phyloP scores from a whole-genome alignment of 2,329 filamentous ascomycete species.

The Thielaviopsis euricoi region DNA sequence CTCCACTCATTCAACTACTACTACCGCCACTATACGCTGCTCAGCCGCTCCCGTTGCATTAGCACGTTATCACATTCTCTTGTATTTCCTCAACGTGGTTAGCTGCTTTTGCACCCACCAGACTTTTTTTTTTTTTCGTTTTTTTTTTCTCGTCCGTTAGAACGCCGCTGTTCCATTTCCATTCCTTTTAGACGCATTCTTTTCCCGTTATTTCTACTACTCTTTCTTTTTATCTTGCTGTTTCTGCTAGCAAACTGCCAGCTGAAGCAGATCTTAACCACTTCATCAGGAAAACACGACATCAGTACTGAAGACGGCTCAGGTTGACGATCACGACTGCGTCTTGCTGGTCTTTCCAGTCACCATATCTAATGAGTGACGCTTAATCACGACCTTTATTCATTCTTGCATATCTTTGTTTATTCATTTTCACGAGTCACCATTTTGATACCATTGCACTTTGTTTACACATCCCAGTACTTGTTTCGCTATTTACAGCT shows the following conservation, averaged over 20 bases:
- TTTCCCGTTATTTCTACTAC: not conserved
- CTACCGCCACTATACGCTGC: not conserved
- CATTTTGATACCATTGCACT: not conserved
- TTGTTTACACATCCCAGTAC: not conserved
- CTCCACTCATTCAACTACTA: not conserved
- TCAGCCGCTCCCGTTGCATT: not conserved
- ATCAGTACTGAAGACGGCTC: not conserved
- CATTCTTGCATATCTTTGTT: not conserved
- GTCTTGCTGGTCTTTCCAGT: not conserved
- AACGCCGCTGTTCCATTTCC: not conserved
- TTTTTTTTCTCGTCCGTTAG: not conserved
- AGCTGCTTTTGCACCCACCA: not conserved
- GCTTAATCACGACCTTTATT: not conserved
- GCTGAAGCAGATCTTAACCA: not conserved
- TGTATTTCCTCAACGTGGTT: not conserved
- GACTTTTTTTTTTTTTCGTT: not conserved
- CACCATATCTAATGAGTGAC: not conserved
- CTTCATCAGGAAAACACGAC: not conserved
- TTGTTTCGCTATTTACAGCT: not conserved
- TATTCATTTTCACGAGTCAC: not conserved
- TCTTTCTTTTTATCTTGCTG: not conserved
- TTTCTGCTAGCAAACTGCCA: not conserved
- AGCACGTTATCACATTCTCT: not conserved
- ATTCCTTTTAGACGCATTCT: not conserved
- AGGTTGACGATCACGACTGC: not conserved